phyloP scores from a whole-genome alignment of 2,329 filamentous ascomycete species.

The Fusarium sp. region DNA sequence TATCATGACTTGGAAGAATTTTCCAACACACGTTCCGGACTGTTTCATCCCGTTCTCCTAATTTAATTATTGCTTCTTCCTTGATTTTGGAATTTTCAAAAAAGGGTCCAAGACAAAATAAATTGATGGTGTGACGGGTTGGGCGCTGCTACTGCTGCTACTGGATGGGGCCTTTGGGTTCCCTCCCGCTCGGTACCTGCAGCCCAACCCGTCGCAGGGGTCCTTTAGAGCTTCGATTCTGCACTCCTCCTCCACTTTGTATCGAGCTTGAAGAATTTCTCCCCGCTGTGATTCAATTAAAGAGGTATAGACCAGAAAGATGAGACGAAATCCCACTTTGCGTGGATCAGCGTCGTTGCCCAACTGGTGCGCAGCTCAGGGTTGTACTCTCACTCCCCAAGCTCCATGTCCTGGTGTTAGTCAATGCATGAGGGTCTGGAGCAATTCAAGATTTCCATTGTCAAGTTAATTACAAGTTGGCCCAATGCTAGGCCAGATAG shows the following conservation, averaged over 20 bases:
- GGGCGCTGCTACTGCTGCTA: conserved; percentile 30
- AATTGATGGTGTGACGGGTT: conserved; percentile 36
- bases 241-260: conserved; percentile 35
- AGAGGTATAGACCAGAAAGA: conserved; percentile 16
- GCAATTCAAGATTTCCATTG: conserved; percentile 7
- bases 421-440: not conserved
- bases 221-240: conserved; percentile 22
- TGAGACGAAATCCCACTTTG: conserved; percentile 29
- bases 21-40: conserved; percentile 9
- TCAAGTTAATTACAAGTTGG: conserved; percentile 15
- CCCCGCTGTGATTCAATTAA: conserved; percentile 21
- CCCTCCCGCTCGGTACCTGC: conserved; percentile 45
- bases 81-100: conserved; percentile 25
- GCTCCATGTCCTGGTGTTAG: conserved; percentile 11
- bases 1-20: conserved; percentile 24
- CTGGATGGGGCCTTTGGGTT: conserved; percentile 39
- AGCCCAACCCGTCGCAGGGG: conserved; percentile 44
- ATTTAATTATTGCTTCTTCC: conserved; percentile 17
- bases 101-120: conserved; percentile 32
- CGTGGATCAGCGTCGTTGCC: conserved; percentile 15
- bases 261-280: conserved; percentile 14
- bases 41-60: conserved; percentile 17
- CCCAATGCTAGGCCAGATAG: conserved; percentile 8
- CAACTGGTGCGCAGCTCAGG: conserved; percentile 20
- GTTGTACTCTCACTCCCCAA: conserved; percentile 27